phyloP scores from a whole-genome alignment of 1,284 basidiomycete genomes.

The Sporisorium iseilematis-ciliati region DNA sequence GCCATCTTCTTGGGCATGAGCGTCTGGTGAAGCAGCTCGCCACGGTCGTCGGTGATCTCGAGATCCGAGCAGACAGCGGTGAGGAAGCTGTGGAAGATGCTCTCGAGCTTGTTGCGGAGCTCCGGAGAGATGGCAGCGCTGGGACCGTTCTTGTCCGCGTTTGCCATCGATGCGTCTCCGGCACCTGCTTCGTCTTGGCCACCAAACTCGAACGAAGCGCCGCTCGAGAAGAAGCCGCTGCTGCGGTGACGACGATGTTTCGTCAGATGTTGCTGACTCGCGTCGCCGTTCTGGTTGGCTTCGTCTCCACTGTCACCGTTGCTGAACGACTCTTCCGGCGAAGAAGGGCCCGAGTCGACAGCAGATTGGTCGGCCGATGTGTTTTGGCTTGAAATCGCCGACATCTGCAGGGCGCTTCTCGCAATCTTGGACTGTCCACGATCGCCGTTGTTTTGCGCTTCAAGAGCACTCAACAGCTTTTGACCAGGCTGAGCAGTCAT shows the following conservation, averaged over 20 bases:
- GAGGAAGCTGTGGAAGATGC: conserved; percentile 90
- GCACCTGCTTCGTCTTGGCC: conserved; percentile 26
- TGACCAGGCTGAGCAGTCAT: conserved; percentile 30
- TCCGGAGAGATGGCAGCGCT: conserved; percentile 72
- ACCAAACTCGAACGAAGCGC: conserved; percentile 46
- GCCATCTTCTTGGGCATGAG: conserved; percentile 81
- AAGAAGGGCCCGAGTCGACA: conserved; percentile 45
- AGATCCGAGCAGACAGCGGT: conserved; percentile 90
- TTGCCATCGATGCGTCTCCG: conserved; percentile 24
- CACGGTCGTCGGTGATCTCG: conserved; percentile 90
- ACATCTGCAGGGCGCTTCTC: conserved; percentile 49
- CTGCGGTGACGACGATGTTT: conserved; percentile 51
- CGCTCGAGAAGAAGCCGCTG: conserved; percentile 55
- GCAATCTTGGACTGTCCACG: conserved; percentile 32
- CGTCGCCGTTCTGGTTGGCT: conserved; percentile 15
- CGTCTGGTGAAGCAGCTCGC: conserved; percentile 97
- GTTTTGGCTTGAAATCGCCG: conserved; percentile 35
- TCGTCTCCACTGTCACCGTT: conserved; percentile 51
- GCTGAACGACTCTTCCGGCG: conserved; percentile 54
- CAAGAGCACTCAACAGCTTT: conserved; percentile 12
- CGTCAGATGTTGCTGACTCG: conserved; percentile 23
- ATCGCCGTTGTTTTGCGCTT: conserved; percentile 11
- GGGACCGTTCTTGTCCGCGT: conserved; percentile 31
- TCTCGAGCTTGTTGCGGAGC: conserved; percentile 84
- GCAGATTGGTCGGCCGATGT: conserved; percentile 40